phyloP scores from a whole-genome alignment of 148 eudicot genomes.

The Rhododendron mucronatum region DNA sequence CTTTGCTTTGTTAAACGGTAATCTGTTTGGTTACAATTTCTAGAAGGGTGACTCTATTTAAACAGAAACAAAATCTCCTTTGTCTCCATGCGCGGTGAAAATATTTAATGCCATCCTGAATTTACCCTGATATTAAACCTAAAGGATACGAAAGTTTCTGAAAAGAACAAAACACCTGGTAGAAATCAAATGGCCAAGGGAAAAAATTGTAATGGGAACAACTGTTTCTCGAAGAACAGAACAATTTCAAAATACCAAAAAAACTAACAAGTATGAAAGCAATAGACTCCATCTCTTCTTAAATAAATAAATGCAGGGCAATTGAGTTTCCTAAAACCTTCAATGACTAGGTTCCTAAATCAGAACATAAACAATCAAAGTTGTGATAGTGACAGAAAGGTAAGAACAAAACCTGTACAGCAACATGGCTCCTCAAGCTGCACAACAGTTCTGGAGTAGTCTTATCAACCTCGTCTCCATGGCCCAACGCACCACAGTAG shows the following conservation, averaged over 20 bases:
- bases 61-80: background rate
- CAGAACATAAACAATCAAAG: background rate
- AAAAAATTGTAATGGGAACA: background rate
- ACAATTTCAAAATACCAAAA: background rate
- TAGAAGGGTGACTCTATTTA: background rate
- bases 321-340: background rate
- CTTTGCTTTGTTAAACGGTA: background rate
- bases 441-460: constrained; percentile 60
- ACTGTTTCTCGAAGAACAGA: background rate
- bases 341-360: background rate
- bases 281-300: background rate
- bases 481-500: constrained; percentile 95
- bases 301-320: background rate
- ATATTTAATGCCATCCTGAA: background rate
- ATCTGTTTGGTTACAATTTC: background rate
- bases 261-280: background rate
- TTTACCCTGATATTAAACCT: background rate
- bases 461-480: constrained; percentile 93
- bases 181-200: background rate
- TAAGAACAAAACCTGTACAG: constrained; percentile 62
- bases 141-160: background rate
- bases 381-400: background rate
- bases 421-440: constrained; percentile 55
- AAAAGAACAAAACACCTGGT: background rate
- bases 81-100: background rate